phyloP scores from a whole-genome alignment of 805 yeast species.

The Metschnikowia proteae region DNA sequence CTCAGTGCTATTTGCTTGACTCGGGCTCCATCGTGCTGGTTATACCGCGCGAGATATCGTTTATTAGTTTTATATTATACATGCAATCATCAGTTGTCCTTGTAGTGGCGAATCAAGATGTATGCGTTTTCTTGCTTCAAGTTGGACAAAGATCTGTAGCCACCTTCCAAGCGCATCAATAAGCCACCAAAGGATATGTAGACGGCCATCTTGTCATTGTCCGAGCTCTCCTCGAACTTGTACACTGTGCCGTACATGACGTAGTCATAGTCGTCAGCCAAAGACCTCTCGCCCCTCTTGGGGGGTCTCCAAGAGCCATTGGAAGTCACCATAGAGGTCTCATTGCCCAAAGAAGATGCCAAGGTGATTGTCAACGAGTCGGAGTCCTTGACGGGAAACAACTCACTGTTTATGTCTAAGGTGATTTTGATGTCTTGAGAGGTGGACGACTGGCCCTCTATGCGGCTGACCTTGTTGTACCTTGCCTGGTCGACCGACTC shows the following conservation, averaged over 20 bases:
- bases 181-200: slow-evolving; percentile 96
- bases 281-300: slow-evolving; percentile 72
- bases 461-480: slow-evolving; percentile 87
- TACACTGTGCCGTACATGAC: slow-evolving; percentile 98
- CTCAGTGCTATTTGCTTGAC: too few relatives aligned
- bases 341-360: slow-evolving; percentile 67
- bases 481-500: slow-evolving; percentile 82
- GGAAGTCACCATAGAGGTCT: slow-evolving; percentile 41
- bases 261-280: slow-evolving; percentile 96
- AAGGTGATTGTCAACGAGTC: slow-evolving; percentile 83
- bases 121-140: slow-evolving; percentile 94
- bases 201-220: slow-evolving; percentile 71
- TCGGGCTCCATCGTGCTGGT: too few relatives aligned
- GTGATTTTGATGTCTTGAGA: slow-evolving; percentile 77
- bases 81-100: slow-evolving; percentile 24
- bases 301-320: slow-evolving; percentile 82
- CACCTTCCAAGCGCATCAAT: slow-evolving; percentile 90
- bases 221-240: slow-evolving; percentile 82
- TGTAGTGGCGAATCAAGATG: slow-evolving; percentile 75
- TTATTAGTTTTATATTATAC: slow-evolving; percentile 11
- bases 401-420: slow-evolving; percentile 84
- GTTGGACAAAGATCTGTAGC: slow-evolving; percentile 80
- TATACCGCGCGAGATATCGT: neutral
- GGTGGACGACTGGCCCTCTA: slow-evolving; percentile 83
- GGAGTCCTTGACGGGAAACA: slow-evolving; percentile 75